Percentiles rank a stretch among this genome's conserved stretches.
phyloP scores from a whole-genome alignment of 176 grass and related monocot genomes.

The Oryza nivara region DNA sequence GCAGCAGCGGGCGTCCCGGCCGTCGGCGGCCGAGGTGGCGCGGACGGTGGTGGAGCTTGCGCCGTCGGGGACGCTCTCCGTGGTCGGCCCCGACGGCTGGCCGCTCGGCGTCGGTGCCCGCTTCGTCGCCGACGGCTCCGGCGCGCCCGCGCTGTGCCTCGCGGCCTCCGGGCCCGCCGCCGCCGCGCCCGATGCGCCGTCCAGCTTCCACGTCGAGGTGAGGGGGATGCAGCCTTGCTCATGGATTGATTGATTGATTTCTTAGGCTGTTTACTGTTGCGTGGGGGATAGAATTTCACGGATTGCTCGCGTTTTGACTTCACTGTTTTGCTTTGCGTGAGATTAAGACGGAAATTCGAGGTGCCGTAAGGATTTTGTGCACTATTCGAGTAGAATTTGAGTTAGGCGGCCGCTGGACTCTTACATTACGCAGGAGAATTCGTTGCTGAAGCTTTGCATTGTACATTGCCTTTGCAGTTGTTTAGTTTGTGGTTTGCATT shows the following conservation, averaged over 20 bases:
- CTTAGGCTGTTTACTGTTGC: constrained; percentile 1
- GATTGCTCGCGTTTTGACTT: neutral
- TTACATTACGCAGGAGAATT: neutral
- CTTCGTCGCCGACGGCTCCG: constrained; percentile 73
- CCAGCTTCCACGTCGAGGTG: constrained; percentile 91
- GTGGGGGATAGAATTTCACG: neutral
- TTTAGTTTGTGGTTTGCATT: constrained; percentile 3
- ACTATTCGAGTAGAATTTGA: neutral
- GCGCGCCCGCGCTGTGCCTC: constrained; percentile 75
- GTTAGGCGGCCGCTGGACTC: constrained; percentile 22
- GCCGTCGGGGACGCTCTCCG: constrained; percentile 65
- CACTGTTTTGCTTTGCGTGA: neutral
- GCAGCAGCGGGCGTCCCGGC: constrained; percentile 9
- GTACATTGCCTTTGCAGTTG: constrained; percentile 1
- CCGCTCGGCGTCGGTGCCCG: constrained; percentile 76
- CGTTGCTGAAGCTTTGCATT: neutral
- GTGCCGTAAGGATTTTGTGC: neutral
- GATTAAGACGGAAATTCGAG: neutral
- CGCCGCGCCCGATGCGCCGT: constrained; percentile 41
- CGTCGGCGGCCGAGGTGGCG: constrained; percentile 72
- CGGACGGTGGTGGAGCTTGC: constrained; percentile 85
- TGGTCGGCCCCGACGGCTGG: constrained; percentile 64
- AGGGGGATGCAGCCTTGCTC: neutral
- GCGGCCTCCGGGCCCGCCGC: constrained; percentile 29
- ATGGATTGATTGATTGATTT: neutral